Conservation (phyloP, 2,329 filamentous ascomycete species). For the Botrytis byssoidea region DNA sequence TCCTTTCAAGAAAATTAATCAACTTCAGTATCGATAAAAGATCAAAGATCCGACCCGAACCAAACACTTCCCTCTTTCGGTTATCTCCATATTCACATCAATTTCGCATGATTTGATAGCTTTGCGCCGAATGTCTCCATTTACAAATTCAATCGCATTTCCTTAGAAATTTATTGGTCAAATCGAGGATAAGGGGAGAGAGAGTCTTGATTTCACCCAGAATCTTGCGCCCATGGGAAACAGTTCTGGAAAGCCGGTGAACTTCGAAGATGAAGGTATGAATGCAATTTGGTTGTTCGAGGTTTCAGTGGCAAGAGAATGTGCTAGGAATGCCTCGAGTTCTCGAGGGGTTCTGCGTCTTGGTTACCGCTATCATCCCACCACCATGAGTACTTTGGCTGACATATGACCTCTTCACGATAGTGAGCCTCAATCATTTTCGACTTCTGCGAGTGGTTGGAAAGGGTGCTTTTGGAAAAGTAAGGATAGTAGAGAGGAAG, state of each 20-base stretch:
- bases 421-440: conserved; percentile 97
- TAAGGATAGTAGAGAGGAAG: conserved; percentile 96
- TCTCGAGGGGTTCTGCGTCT: too few species aligned
- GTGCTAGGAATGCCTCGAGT: conserved; percentile 3
- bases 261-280: conserved; percentile 89
- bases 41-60: neutral
- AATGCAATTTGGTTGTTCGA: conserved; percentile 28
- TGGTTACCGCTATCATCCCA: neutral
- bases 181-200: neutral
- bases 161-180: neutral
- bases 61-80: too few species aligned
- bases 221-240: conserved; percentile 72
- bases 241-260: conserved; percentile 88
- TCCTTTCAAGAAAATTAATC: neutral
- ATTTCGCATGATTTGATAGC: conserved; percentile 5
- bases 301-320: conserved; percentile 1
- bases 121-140: conserved; percentile 18
- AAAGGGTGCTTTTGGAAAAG: conserved; percentile 97
- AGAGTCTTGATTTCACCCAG: neutral
- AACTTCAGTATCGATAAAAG: neutral
- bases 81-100: neutral
- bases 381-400: conserved; percentile 22
- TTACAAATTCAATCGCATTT: conserved; percentile 9
- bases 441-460: conserved; percentile 92
- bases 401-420: conserved; percentile 27